Evolutionary conservation across 306 rosid species (phyloP).

Genomic region (Castanea sativa): DNA sequence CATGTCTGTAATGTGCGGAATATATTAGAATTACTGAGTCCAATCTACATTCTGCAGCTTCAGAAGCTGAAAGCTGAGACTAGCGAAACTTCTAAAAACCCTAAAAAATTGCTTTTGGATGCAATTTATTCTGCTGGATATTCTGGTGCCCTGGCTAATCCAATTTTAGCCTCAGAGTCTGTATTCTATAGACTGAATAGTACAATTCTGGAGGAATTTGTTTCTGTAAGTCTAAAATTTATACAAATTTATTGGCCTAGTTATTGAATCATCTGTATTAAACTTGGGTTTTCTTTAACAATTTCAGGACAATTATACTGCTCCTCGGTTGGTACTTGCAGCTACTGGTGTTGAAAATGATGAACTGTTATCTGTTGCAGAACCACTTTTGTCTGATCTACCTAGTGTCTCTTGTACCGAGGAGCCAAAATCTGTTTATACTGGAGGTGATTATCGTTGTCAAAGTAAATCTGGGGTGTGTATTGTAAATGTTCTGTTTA

Average conservation of each 20-base stretch:
- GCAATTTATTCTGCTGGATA: slow-evolving; percentile 85
- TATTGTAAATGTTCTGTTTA: slow-evolving; percentile 16
- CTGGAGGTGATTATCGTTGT: slow-evolving; percentile 89
- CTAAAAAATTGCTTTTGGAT: slow-evolving; percentile 81
- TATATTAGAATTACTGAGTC: neutral
- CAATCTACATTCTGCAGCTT: slow-evolving; percentile 44
- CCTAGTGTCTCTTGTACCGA: slow-evolving; percentile 53
- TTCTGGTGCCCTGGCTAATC: slow-evolving; percentile 86
- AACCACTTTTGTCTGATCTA: slow-evolving; percentile 85
- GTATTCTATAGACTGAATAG: slow-evolving; percentile 55
- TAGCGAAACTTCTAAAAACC: slow-evolving; percentile 73
- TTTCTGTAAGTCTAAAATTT: slow-evolving; percentile 64
- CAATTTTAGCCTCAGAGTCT: slow-evolving; percentile 76
- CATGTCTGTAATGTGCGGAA: neutral
- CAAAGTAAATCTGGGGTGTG: slow-evolving; percentile 83
- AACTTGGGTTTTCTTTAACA: slow-evolving; percentile 17
- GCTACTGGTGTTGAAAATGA: slow-evolving; percentile 96
- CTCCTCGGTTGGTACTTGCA: slow-evolving; percentile 77
- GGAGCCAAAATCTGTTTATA: slow-evolving; percentile 73
- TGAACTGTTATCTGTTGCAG: slow-evolving; percentile 72
- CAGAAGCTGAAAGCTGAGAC: slow-evolving; percentile 72
- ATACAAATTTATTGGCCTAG: neutral
- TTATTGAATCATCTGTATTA: slow-evolving; percentile 2
- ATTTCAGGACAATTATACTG: slow-evolving; percentile 83
- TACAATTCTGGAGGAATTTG: slow-evolving; percentile 71